Evolutionary conservation across 495 filamentous ascomycete genomes (phyloP).

Genomic region (Aeminium ludgeri): DNA sequence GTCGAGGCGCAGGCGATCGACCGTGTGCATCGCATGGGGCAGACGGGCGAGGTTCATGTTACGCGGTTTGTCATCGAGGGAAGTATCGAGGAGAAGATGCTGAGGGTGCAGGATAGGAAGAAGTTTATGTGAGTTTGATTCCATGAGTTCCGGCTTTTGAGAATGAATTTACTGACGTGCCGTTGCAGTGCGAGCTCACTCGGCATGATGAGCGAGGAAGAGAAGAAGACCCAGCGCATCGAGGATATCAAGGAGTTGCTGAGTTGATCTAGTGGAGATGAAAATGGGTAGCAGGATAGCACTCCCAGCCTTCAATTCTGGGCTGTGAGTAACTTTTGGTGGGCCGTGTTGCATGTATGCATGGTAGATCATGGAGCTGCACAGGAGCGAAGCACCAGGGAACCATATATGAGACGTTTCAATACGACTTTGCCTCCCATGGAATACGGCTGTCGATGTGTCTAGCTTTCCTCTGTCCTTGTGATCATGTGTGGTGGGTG

Average conservation of each 20-base stretch:
- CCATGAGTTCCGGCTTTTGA: conserved; percentile 1
- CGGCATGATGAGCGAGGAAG: conserved; percentile 86
- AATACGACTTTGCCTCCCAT: too few species aligned
- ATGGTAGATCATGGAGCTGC: too few species aligned
- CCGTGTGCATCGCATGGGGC: conserved; percentile 97
- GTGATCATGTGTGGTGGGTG: too few species aligned
- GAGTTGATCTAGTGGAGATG: conserved; percentile 30
- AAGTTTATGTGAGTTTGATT: conserved; percentile 60
- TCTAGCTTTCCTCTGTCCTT: too few species aligned
- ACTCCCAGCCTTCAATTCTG: too few species aligned
- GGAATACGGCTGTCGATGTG: too few species aligned
- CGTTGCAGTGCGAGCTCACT: conserved; percentile 60
- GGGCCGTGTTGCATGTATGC: too few species aligned
- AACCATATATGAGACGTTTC: too few species aligned
- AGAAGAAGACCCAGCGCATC: conserved; percentile 75
- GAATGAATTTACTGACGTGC: not conserved
- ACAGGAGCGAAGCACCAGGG: too few species aligned
- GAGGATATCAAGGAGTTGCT: conserved; percentile 91
- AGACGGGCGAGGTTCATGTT: conserved; percentile 70
- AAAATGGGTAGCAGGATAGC: too few species aligned
- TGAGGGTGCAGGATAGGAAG: conserved; percentile 86
- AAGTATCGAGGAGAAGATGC: conserved; percentile 88
- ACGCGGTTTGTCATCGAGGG: conserved; percentile 73
- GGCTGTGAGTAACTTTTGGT: too few species aligned
- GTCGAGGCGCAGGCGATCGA: conserved; percentile 96